A percentile compares a stretch with the other conserved stretches of the same genome.
Evolutionary conservation across 345 rosid species (phyloP).

Genomic region (Lumnitzera littorea): DNA sequence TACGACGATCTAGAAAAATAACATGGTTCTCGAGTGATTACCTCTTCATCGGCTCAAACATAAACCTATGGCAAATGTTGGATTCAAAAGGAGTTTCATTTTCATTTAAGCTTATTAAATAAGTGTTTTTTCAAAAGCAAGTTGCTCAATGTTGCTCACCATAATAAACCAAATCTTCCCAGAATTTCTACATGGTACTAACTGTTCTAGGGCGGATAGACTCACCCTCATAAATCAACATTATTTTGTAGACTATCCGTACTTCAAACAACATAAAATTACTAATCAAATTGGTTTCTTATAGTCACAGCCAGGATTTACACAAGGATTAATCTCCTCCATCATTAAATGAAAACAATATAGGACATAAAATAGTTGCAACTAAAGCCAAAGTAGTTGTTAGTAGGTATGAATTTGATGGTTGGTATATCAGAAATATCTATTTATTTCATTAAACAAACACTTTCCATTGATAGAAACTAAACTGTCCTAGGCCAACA

Average conservation of each 20-base stretch:
- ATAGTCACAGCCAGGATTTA: neutral
- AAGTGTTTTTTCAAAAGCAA: no score
- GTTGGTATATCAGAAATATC: conserved; percentile 19
- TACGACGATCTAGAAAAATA: no score
- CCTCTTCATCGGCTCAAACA: no score
- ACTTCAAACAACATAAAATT: no score
- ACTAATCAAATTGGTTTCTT: no score
- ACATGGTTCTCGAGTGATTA: no score
- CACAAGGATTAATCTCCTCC: neutral
- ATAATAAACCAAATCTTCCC: neutral
- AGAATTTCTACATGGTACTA: neutral
- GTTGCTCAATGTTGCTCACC: conserved; percentile 7
- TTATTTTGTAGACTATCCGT: no score
- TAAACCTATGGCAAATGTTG: no score
- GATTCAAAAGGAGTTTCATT: no score
- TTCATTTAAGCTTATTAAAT: no score
- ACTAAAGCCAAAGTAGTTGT: conserved; percentile 14
- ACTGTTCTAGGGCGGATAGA: neutral
- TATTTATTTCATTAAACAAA: neutral
- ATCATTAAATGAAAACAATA: neutral
- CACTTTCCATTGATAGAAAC: neutral
- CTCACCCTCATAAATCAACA: no score
- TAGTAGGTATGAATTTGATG: conserved; percentile 6
- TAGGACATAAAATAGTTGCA: neutral
- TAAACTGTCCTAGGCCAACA: no score